Base-by-base conservation (phyloP, 345 rosid species). In the Lumnitzera racemosa region DNA sequence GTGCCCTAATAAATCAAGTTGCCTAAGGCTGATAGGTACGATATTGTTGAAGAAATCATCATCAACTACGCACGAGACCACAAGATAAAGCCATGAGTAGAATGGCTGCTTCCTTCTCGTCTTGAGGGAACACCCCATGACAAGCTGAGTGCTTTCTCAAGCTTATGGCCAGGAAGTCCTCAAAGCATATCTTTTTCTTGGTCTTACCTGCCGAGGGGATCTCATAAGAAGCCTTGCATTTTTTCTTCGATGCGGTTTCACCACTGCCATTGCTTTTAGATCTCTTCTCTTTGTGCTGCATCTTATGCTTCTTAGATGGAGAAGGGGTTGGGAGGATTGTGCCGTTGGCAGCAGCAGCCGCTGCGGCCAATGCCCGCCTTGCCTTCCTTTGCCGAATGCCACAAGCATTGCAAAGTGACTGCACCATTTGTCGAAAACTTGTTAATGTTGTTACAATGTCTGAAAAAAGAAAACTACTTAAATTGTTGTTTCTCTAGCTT, bases 341-440 rank as follows among this genome's bases (percentile, higher is more conserved):
- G 0, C 68, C 67, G 1, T 57, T 48, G 6, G 76, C 55, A 2
- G 74, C 76, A 0, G 82, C 84, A 2, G 83, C 85, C 0, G 87
- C 91, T 0, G 85, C 91, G 3, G 85, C 82, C 77, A 79, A 58
- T 20, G 92, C 94, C 66, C 84, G 56, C 60, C 94, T 81, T 4
- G 94, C 97, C 76, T 91, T 91, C 71, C 98, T 82, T 72, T 86
- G 98, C 59, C 98, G 73, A 56, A 91, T 91, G 46, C 98, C 96
- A 53, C 98, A 91, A 4, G 98, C 98, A 74, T 91, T 91, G 76
- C 98, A 91, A 5, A 91, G 94, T 3, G 98, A 78, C 98, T 91
- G 83, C 67, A 67, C 56, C 46, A 58, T 23, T 47, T 25, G 13
- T 11, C 14, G 20, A 57, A 41, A n/a, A 20, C 12, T 51, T 2